Conservation (phyloP, 164 flowering plant genomes). For the Liriodendron chinense region DNA sequence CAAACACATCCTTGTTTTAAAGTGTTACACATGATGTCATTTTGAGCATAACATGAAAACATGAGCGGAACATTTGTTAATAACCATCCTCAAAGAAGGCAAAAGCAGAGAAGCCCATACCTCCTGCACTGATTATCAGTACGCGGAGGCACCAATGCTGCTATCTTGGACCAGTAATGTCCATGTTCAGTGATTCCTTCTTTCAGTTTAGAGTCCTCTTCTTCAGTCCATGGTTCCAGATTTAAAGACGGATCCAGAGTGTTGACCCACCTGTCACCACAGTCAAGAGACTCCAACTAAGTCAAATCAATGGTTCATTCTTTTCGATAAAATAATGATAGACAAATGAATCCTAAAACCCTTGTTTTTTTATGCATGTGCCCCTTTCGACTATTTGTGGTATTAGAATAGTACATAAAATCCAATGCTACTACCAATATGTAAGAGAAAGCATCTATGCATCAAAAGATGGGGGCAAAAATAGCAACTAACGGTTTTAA, state of each 20-base stretch:
- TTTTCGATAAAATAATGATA: too few relatives aligned
- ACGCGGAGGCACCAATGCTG: slow-evolving; percentile 64
- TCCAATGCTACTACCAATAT: too few relatives aligned
- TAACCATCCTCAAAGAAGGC: background rate
- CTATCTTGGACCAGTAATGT: slow-evolving; percentile 82
- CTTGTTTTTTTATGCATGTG: background rate
- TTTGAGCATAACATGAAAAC: too few relatives aligned
- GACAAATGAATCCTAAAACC: background rate
- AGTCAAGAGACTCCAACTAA: slow-evolving; percentile 17
- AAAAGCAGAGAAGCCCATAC: slow-evolving; percentile 28
- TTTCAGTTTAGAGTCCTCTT: slow-evolving; percentile 65
- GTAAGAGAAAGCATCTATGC: background rate
- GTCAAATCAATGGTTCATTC: background rate
- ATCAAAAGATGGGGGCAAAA: background rate
- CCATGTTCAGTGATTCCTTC: slow-evolving; percentile 61
- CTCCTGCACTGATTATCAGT: slow-evolving; percentile 86
- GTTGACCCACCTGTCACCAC: slow-evolving; percentile 73
- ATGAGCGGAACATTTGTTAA: too few relatives aligned
- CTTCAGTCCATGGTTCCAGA: slow-evolving; percentile 63
- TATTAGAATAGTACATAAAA: too few relatives aligned
- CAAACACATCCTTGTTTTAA: too few relatives aligned
- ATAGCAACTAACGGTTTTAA: background rate
- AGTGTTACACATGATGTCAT: too few relatives aligned
- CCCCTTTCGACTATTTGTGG: too few relatives aligned
- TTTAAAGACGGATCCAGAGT: slow-evolving; percentile 77